A percentile compares a stretch with the other conserved stretches of the same genome.
Conservation (phyloP, 2,329 filamentous ascomycete genomes). For the Mariannaea sp. region DNA sequence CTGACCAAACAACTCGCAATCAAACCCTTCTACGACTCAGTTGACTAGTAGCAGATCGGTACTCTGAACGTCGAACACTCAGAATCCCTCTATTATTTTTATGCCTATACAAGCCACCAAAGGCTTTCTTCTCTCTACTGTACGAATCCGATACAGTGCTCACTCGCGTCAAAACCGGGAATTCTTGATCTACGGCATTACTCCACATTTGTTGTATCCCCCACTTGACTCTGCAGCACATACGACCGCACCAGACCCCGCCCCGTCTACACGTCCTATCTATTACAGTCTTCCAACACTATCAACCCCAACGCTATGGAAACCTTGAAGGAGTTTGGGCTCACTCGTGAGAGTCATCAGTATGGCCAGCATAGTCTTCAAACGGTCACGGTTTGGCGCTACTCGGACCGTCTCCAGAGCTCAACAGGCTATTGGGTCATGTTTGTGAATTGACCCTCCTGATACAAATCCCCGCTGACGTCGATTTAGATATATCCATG, state of each 20-base stretch:
- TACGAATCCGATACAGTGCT: not conserved
- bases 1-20: too few species aligned
- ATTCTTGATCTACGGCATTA: constrained; percentile 4
- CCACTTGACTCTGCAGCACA: not conserved
- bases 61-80: too few species aligned
- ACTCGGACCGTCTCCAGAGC: constrained; percentile 24
- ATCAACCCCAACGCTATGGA: constrained; percentile 16
- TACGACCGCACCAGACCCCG: not conserved
- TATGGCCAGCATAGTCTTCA: constrained; percentile 50
- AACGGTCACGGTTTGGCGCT: constrained; percentile 53
- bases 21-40: too few species aligned
- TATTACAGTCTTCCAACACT: constrained; percentile 13
- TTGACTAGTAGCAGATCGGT: too few species aligned
- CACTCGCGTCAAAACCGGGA: not conserved
- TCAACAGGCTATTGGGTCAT: constrained; percentile 43
- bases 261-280: not conserved
- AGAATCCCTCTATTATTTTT: not conserved
- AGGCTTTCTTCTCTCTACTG: too few species aligned
- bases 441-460: constrained; percentile 34
- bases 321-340: constrained; percentile 24
- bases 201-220: constrained; percentile 7
- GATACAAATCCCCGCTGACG: constrained; percentile 16
- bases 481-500: constrained; percentile 59
- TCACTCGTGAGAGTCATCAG: constrained; percentile 43
- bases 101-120: too few species aligned